These are phyloP conservation scores for Prototheca wickerhamii DNA, from an alignment of 163 green algal species.

Conservation along the genomic window DNA sequence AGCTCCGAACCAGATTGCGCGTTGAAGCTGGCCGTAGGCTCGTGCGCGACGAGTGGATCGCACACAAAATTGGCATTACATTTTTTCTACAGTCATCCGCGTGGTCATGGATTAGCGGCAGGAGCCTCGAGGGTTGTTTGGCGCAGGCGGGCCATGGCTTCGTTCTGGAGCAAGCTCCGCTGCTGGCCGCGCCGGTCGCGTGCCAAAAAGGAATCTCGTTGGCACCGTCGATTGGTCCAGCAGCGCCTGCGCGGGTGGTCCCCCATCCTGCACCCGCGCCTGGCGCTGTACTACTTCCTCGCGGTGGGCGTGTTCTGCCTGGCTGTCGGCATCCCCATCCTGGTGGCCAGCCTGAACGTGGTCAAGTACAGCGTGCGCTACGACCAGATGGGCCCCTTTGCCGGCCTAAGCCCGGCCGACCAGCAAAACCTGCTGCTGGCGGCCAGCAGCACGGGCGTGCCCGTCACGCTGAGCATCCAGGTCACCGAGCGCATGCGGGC, in stretches of 20 bases:
- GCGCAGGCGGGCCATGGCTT: too few species aligned
- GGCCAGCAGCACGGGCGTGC: constrained; percentile 15
- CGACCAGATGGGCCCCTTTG: constrained; percentile 18
- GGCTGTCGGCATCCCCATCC: constrained; percentile 39
- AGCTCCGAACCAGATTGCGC: too few species aligned
- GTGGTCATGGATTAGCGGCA: too few species aligned
- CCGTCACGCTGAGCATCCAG: constrained; percentile 39
- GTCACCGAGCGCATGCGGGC: constrained; percentile 59
- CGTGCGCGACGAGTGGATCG: too few species aligned
- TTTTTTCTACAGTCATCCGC: too few species aligned
- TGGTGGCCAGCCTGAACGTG: constrained; percentile 35
- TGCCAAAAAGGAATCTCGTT: constrained; percentile 5
- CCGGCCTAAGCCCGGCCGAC: not conserved
- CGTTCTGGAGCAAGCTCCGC: too few species aligned
- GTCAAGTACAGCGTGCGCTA: constrained; percentile 27
- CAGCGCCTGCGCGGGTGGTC: constrained; percentile 38
- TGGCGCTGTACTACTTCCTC: constrained; percentile 28
- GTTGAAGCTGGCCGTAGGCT: too few species aligned
- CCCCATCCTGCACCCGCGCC: constrained; percentile 34
- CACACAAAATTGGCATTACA: too few species aligned
- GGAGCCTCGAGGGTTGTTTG: too few species aligned
- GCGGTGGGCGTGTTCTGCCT: constrained; percentile 22
- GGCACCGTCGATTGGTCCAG: constrained; percentile 32
- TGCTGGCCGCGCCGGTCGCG: not conserved
- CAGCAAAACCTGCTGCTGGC: constrained; percentile 11